These are phyloP conservation scores for Strigomonas culicis DNA, from an alignment of 208 protist species.

Conservation along the genomic window DNA sequence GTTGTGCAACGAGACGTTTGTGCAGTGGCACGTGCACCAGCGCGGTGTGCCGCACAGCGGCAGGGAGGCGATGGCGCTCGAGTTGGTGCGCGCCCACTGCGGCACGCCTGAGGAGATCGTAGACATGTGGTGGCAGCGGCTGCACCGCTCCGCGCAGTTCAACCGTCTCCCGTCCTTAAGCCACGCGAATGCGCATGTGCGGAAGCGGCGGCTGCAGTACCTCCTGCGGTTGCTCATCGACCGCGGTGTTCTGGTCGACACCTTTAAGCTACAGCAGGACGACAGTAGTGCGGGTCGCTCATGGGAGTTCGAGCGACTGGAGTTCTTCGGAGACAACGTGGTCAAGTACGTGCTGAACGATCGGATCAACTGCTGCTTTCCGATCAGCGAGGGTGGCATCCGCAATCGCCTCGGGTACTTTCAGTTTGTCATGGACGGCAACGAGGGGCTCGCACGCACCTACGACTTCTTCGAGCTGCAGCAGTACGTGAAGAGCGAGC, in stretches of 20 bases:
- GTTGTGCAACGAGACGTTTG: constrained; percentile 81
- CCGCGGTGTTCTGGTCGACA: constrained; percentile 54
- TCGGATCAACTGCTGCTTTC: constrained; percentile 61
- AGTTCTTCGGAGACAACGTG: constrained; percentile 85
- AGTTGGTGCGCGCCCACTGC: constrained; percentile 76
- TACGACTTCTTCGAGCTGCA: constrained; percentile 86
- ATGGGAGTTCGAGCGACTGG: constrained; percentile 88
- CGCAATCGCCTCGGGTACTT: constrained; percentile 61
- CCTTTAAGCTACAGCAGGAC: constrained; percentile 51
- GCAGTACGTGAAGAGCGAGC: constrained; percentile 54
- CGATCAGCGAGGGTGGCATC: constrained; percentile 60
- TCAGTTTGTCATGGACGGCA: constrained; percentile 88
- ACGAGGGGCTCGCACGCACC: constrained; percentile 77
- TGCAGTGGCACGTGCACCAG: constrained; percentile 72
- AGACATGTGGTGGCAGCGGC: constrained; percentile 61
- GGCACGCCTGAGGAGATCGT: constrained; percentile 80
- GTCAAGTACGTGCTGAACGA: constrained; percentile 87
- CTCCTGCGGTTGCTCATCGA: constrained; percentile 80
- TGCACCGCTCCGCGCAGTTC: constrained; percentile 43
- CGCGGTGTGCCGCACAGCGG: constrained; percentile 62
- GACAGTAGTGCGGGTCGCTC: constrained; percentile 41
- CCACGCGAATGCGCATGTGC: constrained; percentile 61
- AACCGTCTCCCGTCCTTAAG: constrained; percentile 64
- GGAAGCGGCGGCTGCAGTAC: constrained; percentile 72
- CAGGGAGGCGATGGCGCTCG: constrained; percentile 68